phyloP scores from a whole-genome alignment of 371 early-diverging fungal genomes.

The Mucor irregularis region DNA sequence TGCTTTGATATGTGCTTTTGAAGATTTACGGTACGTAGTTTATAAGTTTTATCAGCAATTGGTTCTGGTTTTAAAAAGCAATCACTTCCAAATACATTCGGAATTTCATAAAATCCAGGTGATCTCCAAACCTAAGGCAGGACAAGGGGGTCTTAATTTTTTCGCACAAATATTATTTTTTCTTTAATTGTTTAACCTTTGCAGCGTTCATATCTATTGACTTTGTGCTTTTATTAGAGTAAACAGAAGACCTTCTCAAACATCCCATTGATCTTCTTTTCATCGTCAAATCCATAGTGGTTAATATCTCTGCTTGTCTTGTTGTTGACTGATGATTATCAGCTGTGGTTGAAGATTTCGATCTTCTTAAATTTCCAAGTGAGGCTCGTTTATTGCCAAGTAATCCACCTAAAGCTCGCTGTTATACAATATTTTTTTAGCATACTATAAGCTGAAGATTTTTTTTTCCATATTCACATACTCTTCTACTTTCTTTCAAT shows the following conservation, averaged over 20 bases:
- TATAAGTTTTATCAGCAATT: conserved; percentile 23
- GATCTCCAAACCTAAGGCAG: conserved; percentile 50
- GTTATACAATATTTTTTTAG: not conserved
- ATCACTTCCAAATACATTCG: conserved; percentile 45
- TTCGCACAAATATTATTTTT: not conserved
- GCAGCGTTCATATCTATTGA: conserved; percentile 5
- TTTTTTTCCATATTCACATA: not conserved
- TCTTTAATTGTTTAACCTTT: conserved; percentile 12
- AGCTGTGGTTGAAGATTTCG: conserved; percentile 45
- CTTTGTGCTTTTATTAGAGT: conserved; percentile 20
- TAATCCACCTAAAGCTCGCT: conserved; percentile 26
- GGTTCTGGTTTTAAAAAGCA: conserved; percentile 48
- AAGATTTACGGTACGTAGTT: conserved; percentile 31
- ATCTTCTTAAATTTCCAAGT: conserved; percentile 36
- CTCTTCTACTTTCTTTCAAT: conserved; percentile 23
- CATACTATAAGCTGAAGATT: not conserved
- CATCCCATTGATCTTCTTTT: conserved; percentile 52
- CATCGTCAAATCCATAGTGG: conserved; percentile 26
- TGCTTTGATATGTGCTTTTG: conserved; percentile 45
- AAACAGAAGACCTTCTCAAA: conserved; percentile 39
- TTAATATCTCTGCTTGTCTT: conserved; percentile 15
- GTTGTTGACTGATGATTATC: conserved; percentile 21
- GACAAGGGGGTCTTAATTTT: too few relatives aligned
- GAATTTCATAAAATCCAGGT: conserved; percentile 48
- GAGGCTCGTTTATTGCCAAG: conserved; percentile 38